Evolutionary conservation across 371 early-diverging fungal species (phyloP).

Genomic region (Circinella umbellata): DNA sequence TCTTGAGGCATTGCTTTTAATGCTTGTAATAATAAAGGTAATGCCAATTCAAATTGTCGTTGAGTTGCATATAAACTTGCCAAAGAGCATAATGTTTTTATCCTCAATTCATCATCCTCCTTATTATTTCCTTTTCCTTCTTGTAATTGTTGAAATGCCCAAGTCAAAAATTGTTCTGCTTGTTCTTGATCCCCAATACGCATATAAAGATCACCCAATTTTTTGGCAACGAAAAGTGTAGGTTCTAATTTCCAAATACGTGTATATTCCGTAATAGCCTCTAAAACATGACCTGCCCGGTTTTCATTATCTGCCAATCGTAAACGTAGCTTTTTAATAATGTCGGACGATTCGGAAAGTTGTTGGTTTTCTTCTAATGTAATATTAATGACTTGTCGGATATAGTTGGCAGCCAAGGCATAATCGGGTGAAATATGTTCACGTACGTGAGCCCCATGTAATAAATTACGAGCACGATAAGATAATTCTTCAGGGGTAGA

Average conservation of each 20-base stretch:
- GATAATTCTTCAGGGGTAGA: slow-evolving; percentile 48
- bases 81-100: slow-evolving; percentile 38
- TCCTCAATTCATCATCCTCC: slow-evolving; percentile 16
- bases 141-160: slow-evolving; percentile 40
- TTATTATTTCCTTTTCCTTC: slow-evolving; percentile 5
- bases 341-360: slow-evolving; percentile 28
- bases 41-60: slow-evolving; percentile 42
- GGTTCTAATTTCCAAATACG: slow-evolving; percentile 28
- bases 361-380: slow-evolving; percentile 42
- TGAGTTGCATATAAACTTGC: slow-evolving; percentile 56
- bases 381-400: slow-evolving; percentile 43
- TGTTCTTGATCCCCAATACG: slow-evolving; percentile 52
- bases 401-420: slow-evolving; percentile 44
- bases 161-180: slow-evolving; percentile 58
- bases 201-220: slow-evolving; percentile 59
- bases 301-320: slow-evolving; percentile 45
- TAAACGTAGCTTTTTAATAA: slow-evolving; percentile 39
- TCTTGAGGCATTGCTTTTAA: slow-evolving; percentile 35
- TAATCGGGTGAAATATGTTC: slow-evolving; percentile 46
- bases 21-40: slow-evolving; percentile 45
- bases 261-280: slow-evolving; percentile 50
- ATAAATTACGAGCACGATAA: slow-evolving; percentile 46
- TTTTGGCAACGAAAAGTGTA: slow-evolving; percentile 29
- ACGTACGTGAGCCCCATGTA: slow-evolving; percentile 56
- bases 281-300: slow-evolving; percentile 45